Conservation (phyloP, 2,329 filamentous ascomycete species). For the Calonectria montana region DNA sequence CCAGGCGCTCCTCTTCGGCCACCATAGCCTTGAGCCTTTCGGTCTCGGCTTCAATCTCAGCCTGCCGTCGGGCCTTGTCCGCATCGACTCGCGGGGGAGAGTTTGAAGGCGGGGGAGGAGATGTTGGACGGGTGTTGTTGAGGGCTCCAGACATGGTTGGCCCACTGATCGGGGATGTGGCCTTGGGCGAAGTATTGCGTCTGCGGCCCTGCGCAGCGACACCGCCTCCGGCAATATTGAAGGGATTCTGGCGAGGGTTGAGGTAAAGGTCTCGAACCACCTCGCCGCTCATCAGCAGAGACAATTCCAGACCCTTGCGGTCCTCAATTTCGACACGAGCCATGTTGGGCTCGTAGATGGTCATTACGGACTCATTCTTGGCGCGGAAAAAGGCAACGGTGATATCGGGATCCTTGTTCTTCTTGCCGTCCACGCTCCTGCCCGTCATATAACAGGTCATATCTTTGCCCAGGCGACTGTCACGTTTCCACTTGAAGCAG, state of each 20-base stretch:
- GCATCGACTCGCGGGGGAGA: conserved; percentile 28
- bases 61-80: conserved; percentile 42
- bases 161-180: conserved; percentile 35
- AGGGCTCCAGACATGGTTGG: conserved; percentile 54
- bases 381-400: conserved; percentile 89
- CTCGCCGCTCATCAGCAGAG: conserved; percentile 73
- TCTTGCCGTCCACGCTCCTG: conserved; percentile 78
- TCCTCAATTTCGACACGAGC: conserved; percentile 93
- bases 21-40: conserved; percentile 73
- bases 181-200: conserved; percentile 54
- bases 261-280: conserved; percentile 75
- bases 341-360: conserved; percentile 93
- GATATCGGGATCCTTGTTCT: conserved; percentile 93
- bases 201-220: conserved; percentile 34
- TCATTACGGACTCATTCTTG: conserved; percentile 73
- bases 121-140: conserved; percentile 41
- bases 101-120: conserved; percentile 29
- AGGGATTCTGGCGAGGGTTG: conserved; percentile 75
- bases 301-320: conserved; percentile 89
- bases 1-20: conserved; percentile 61
- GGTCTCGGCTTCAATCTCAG: conserved; percentile 79
- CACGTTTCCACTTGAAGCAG: conserved; percentile 89
- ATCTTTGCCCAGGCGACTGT: conserved; percentile 86
- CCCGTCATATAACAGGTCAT: conserved; percentile 90
- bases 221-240: conserved; percentile 73